A percentile compares a stretch with the other conserved stretches of the same genome.
These are phyloP conservation scores for Strobilomyces echinocephalus DNA, from an alignment of 768 basidiomycete species.

Conservation along the genomic window DNA sequence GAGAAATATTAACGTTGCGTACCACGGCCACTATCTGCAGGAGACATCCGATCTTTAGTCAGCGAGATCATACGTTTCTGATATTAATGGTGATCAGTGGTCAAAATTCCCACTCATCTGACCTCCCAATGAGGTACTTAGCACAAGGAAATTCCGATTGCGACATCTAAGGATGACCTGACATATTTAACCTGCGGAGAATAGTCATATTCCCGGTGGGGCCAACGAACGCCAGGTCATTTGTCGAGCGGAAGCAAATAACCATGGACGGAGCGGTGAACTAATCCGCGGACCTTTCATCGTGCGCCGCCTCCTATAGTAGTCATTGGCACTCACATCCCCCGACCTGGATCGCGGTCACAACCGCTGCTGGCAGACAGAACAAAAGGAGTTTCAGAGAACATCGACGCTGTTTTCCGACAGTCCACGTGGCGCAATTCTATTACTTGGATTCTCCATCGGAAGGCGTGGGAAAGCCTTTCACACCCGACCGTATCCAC, in stretches of 20 bases:
- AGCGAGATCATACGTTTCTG: background rate
- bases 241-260: constrained; percentile 2
- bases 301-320: constrained; percentile 9
- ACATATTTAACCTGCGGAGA: background rate
- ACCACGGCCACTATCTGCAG: constrained; percentile 1
- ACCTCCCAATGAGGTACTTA: constrained; percentile 1
- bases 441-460: constrained; percentile 23
- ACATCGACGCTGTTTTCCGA: background rate
- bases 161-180: background rate
- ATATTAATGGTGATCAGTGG: background rate
- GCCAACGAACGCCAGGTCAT: background rate
- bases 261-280: background rate
- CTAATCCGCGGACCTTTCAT: constrained; percentile 20
- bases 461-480: constrained; percentile 1
- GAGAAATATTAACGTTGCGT: constrained; percentile 5
- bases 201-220: background rate
- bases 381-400: constrained; percentile 5
- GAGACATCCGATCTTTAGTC: constrained; percentile 3
- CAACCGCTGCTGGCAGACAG: background rate
- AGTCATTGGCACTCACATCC: background rate
- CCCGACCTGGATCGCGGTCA: background rate
- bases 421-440: constrained; percentile 13
- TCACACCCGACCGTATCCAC: constrained; percentile 54
- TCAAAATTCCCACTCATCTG: constrained; percentile 5
- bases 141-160: background rate